phyloP scores from a whole-genome alignment of 306 rosid species.

The Abrus precatorius region DNA sequence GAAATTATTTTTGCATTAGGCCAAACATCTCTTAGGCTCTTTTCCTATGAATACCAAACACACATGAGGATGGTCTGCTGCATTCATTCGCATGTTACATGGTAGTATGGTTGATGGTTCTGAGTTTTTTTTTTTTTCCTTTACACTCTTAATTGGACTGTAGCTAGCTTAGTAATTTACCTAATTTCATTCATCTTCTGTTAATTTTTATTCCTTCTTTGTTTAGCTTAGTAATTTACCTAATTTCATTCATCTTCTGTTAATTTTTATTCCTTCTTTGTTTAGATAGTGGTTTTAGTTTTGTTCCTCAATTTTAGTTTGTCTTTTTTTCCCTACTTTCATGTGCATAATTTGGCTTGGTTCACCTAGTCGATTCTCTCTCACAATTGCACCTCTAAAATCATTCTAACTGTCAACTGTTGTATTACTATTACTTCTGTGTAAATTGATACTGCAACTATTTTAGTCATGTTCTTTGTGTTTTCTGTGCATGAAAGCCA shows the following conservation, averaged over 20 bases:
- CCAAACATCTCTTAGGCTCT: too few species aligned
- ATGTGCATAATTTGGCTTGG: background rate
- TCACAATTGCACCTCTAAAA: background rate
- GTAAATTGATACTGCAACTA: background rate
- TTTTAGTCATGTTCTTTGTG: background rate
- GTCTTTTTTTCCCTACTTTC: background rate
- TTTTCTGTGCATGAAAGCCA: background rate
- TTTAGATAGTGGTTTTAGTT: background rate
- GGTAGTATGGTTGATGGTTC: background rate
- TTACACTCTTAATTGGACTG: background rate
- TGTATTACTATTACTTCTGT: background rate
- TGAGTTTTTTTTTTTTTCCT: background rate
- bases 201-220: background rate
- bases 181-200: conserved; percentile 1
- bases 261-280: background rate
- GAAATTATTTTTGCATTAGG: too few species aligned
- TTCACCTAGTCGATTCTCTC: background rate
- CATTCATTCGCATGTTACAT: background rate
- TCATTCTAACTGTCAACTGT: background rate
- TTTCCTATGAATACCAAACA: too few species aligned
- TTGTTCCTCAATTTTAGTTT: background rate
- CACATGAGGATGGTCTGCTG: background rate
- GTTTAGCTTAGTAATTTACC: background rate
- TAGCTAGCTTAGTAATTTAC: background rate
- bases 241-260: conserved; percentile 3